phyloP scores from a whole-genome alignment of 805 yeast genomes.

The Candida xyloterini region DNA sequence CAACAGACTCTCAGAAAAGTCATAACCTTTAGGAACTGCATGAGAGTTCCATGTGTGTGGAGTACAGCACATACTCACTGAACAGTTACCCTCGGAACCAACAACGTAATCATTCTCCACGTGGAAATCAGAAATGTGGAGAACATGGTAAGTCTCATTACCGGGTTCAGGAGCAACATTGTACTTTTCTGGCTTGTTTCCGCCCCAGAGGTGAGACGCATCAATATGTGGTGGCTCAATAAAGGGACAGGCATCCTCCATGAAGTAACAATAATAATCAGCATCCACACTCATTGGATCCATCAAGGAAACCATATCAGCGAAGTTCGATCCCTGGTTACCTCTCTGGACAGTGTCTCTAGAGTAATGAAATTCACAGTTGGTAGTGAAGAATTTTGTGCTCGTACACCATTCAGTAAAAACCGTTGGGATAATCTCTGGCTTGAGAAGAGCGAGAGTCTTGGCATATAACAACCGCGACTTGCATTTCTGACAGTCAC shows the following conservation, averaged over 20 bases:
- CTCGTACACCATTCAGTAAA: slow-evolving; percentile 44
- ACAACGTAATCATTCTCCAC: no score
- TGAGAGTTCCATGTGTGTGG: no score
- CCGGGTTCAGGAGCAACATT: no score
- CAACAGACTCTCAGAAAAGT: no score
- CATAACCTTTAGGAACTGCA: no score
- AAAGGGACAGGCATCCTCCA: slow-evolving; percentile 33
- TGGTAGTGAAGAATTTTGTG: slow-evolving; percentile 24
- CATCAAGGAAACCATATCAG: slow-evolving; percentile 48
- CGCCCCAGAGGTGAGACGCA: no score
- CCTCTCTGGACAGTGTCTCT: slow-evolving; percentile 38
- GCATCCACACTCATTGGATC: slow-evolving; percentile 54
- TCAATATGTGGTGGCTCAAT: no score
- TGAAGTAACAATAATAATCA: slow-evolving; percentile 57
- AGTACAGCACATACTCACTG: no score
- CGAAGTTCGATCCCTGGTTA: slow-evolving; percentile 44
- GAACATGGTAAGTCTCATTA: no score
- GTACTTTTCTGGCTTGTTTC: no score
- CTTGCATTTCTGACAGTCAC: slow-evolving; percentile 36
- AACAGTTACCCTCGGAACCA: no score
- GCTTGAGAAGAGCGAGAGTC: slow-evolving; percentile 36
- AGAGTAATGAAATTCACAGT: slow-evolving; percentile 34
- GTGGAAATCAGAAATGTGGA: no score
- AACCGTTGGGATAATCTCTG: slow-evolving; percentile 40
- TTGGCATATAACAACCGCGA: slow-evolving; percentile 37